Percentiles rank a stretch among this genome's conserved stretches.
These are phyloP conservation scores for Huntiella abstrusa DNA, from an alignment of 2,329 filamentous ascomycete species.

Conservation along the genomic window DNA sequence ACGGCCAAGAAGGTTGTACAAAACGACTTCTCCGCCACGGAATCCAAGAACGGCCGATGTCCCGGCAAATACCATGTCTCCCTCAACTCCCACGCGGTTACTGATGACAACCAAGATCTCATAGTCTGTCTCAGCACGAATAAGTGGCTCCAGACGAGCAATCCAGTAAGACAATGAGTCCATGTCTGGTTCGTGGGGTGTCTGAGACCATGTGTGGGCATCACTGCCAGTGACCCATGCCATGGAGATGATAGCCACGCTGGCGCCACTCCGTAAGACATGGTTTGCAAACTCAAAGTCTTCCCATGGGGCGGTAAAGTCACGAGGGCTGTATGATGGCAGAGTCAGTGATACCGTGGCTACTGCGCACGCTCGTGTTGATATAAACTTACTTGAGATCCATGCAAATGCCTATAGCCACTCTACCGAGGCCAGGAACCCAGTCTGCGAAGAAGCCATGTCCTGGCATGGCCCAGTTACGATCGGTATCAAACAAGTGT, in stretches of 20 bases:
- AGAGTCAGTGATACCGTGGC: not conserved
- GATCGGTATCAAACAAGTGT: slow-evolving; percentile 36
- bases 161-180: slow-evolving; percentile 63
- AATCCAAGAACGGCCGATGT: slow-evolving; percentile 55
- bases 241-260: slow-evolving; percentile 54
- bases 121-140: slow-evolving; percentile 28
- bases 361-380: not conserved
- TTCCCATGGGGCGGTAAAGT: slow-evolving; percentile 22
- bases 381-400: slow-evolving; percentile 36
- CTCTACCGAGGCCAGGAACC: slow-evolving; percentile 29
- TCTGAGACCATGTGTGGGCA: slow-evolving; percentile 25
- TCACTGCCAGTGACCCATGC: slow-evolving; percentile 52
- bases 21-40: slow-evolving; percentile 40
- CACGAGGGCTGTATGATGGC: slow-evolving; percentile 17
- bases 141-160: slow-evolving; percentile 46
- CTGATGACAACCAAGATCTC: slow-evolving; percentile 52
- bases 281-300: slow-evolving; percentile 32
- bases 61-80: slow-evolving; percentile 49
- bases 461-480: slow-evolving; percentile 38
- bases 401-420: slow-evolving; percentile 44
- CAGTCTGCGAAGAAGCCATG: slow-evolving; percentile 29
- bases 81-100: slow-evolving; percentile 52
- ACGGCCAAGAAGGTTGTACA: slow-evolving; percentile 55
- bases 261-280: slow-evolving; percentile 34
- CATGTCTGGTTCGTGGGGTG: slow-evolving; percentile 44